These are phyloP conservation scores for Alternaria postmessia DNA, from an alignment of 2,329 filamentous ascomycete species.

Conservation along the genomic window DNA sequence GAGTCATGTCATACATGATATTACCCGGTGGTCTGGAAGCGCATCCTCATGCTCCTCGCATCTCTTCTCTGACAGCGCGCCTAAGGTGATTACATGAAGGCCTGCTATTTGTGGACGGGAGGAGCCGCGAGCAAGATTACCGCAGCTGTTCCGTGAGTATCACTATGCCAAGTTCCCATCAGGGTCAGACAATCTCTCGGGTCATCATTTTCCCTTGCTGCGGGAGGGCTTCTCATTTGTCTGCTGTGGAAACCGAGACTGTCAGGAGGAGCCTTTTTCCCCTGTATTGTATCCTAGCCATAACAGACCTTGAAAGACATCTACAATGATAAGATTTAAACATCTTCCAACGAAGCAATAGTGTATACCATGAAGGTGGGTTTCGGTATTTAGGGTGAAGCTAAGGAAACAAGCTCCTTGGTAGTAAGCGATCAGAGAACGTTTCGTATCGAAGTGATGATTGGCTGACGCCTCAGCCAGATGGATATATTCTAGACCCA, in stretches of 20 bases:
- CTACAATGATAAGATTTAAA: background rate
- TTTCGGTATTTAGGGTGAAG: background rate
- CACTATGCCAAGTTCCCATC: background rate
- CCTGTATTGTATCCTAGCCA: background rate
- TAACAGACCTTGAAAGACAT: background rate
- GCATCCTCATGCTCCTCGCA: background rate
- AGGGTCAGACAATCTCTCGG: background rate
- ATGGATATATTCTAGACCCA: background rate
- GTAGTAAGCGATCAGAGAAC: background rate
- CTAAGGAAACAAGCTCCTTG: background rate
- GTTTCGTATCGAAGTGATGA: background rate
- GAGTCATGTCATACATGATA: background rate
- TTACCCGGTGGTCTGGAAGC: background rate
- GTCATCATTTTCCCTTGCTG: background rate
- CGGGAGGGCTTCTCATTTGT: background rate
- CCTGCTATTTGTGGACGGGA: background rate
- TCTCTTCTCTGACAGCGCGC: background rate
- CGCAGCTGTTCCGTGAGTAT: background rate
- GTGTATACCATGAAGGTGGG: background rate
- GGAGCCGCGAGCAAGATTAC: background rate
- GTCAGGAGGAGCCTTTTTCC: background rate
- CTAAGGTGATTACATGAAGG: background rate
- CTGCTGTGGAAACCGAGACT: background rate
- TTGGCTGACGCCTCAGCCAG: background rate
- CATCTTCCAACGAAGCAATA: background rate